phyloP scores from a whole-genome alignment of 2,329 filamentous ascomycete species.

The Akanthomyces uredinophilus region DNA sequence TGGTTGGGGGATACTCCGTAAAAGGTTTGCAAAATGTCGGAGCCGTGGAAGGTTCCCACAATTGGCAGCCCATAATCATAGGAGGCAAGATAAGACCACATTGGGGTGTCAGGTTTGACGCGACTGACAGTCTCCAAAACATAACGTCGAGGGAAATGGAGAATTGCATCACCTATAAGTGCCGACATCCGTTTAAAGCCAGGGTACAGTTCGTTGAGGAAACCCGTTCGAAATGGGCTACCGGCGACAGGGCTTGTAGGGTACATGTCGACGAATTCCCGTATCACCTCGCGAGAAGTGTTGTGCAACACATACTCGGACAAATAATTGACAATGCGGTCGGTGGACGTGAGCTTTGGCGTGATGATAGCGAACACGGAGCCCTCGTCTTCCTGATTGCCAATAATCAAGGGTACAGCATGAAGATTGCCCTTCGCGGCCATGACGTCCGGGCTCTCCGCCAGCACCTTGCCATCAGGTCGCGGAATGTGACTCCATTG shows the following conservation, averaged over 20 bases:
- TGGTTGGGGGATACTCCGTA: conserved; percentile 59
- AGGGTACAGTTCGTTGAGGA: conserved; percentile 14
- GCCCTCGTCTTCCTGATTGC: conserved; percentile 5
- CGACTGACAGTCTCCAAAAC: conserved; percentile 53
- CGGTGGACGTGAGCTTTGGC: not conserved
- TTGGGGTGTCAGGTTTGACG: conserved; percentile 51
- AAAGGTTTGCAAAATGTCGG: conserved; percentile 65
- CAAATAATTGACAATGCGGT: not conserved
- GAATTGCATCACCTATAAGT: conserved; percentile 68
- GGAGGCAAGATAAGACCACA: conserved; percentile 70
- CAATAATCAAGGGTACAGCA: not conserved
- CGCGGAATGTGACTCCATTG: not conserved
- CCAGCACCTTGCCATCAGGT: not conserved
- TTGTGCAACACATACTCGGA: not conserved
- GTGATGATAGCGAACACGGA: not conserved
- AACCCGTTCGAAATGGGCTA: not conserved
- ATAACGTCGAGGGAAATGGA: conserved; percentile 64
- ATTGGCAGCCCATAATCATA: conserved; percentile 72
- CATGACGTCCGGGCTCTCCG: not conserved
- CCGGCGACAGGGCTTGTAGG: not conserved
- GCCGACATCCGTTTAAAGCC: conserved; percentile 73
- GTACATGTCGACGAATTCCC: not conserved
- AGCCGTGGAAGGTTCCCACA: conserved; percentile 22
- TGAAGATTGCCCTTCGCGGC: not conserved
- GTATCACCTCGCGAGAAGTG: not conserved